phyloP scores from a whole-genome alignment of 768 basidiomycete species.

The Leccinum subtestaceum region DNA sequence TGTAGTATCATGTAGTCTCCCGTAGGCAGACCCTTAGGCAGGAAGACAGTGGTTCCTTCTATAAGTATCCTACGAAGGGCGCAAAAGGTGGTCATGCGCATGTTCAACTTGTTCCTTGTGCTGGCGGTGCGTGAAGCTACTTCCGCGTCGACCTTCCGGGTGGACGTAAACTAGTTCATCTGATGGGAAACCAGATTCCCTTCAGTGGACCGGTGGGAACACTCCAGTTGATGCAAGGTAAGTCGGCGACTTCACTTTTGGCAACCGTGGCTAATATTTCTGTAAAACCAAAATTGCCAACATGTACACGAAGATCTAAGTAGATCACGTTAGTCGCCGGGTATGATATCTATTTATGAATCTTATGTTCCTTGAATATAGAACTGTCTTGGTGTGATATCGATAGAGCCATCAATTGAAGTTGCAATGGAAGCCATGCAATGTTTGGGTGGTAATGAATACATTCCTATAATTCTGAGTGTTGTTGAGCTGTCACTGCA shows the following conservation, averaged over 20 bases:
- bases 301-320: slow-evolving; percentile 93
- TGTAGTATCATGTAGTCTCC: slow-evolving; percentile 35
- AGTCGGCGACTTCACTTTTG: too few species aligned
- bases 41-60: too few species aligned
- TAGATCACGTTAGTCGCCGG: slow-evolving; percentile 70
- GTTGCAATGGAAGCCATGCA: slow-evolving; percentile 91
- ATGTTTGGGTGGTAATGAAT: slow-evolving; percentile 92
- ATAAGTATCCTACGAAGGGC: slow-evolving; percentile 65
- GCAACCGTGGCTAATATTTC: background rate
- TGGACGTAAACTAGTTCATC: slow-evolving; percentile 81
- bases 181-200: slow-evolving; percentile 71
- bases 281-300: slow-evolving; percentile 74
- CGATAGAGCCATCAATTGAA: slow-evolving; percentile 81
- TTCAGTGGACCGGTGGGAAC: slow-evolving; percentile 84
- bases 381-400: slow-evolving; percentile 94
- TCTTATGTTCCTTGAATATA: slow-evolving; percentile 11
- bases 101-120: slow-evolving; percentile 68
- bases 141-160: slow-evolving; percentile 90
- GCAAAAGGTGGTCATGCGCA: slow-evolving; percentile 94
- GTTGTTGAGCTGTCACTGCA: background rate
- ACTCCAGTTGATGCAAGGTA: slow-evolving; percentile 88
- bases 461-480: slow-evolving; percentile 73
- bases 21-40: too few species aligned
- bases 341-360: slow-evolving; percentile 35
- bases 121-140: slow-evolving; percentile 63